Conservation (phyloP, 192 early-diverging fungal genomes). For the Podila epigama region DNA sequence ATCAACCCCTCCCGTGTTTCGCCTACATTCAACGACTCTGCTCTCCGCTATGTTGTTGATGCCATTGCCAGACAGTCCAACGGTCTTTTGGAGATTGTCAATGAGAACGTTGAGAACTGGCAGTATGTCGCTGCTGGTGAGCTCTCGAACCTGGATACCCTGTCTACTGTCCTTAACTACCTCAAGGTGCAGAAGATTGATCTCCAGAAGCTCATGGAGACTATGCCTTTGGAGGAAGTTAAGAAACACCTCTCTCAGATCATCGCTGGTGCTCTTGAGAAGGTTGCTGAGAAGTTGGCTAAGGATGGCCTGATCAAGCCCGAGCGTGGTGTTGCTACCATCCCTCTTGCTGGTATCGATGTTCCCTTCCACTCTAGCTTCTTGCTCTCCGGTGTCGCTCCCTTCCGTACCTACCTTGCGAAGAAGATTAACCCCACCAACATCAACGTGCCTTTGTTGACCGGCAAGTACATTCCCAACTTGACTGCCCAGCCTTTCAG, state of each 20-base stretch:
- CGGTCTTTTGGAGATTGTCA: conserved; percentile 92
- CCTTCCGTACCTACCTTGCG: conserved; percentile 88
- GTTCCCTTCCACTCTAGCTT: conserved; percentile 98
- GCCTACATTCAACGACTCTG: conserved; percentile 84
- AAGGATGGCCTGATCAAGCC: conserved; percentile 67
- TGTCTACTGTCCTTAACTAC: conserved; percentile 87
- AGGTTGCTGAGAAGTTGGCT: conserved; percentile 69
- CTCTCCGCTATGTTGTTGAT: conserved; percentile 82
- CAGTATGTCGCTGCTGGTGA: conserved; percentile 96
- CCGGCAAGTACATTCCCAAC: conserved; percentile 94
- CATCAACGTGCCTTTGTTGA: conserved; percentile 82
- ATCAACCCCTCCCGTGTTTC: conserved; percentile 92
- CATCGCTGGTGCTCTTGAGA: conserved; percentile 71
- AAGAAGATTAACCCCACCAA: conserved; percentile 85
- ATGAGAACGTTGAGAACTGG: conserved; percentile 97
- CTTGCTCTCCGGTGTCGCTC: conserved; percentile 89
- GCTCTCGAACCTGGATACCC: conserved; percentile 78
- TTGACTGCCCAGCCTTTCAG: conserved; percentile 91
- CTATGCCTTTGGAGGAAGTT: conserved; percentile 85
- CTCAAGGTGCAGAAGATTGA: conserved; percentile 88
- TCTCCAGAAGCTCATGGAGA: conserved; percentile 82
- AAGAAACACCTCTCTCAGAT: conserved; percentile 83
- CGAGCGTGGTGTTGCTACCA: conserved; percentile 90
- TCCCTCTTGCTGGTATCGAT: conserved; percentile 91
- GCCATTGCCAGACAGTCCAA: conserved; percentile 80